Evolutionary conservation across 106 monocot genomes (phyloP).

Genomic region (Dendrobium huoshanense): DNA sequence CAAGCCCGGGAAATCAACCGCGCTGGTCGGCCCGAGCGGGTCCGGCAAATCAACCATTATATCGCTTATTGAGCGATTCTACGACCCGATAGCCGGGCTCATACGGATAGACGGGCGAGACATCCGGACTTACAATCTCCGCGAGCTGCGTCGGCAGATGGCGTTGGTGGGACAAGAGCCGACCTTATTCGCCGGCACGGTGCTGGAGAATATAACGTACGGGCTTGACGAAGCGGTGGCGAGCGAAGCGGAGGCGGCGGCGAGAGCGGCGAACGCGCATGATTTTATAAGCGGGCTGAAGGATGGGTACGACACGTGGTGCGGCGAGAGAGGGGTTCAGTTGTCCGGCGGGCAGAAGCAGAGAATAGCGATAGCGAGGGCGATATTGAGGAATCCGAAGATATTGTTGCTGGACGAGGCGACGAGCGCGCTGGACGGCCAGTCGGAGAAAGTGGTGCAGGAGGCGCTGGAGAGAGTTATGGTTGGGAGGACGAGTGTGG

Average conservation of each 20-base stretch:
- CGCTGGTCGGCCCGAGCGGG: slow-evolving; percentile 58
- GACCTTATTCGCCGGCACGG: slow-evolving; percentile 36
- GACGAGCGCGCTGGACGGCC: slow-evolving; percentile 57
- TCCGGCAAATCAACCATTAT: slow-evolving; percentile 65
- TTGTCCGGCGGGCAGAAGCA: slow-evolving; percentile 68
- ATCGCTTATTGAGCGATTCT: slow-evolving; percentile 56
- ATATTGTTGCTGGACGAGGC: slow-evolving; percentile 58
- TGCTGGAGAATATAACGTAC: slow-evolving; percentile 45
- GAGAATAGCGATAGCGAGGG: slow-evolving; percentile 51
- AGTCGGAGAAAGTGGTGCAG: slow-evolving; percentile 57
- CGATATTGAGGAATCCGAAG: slow-evolving; percentile 44
- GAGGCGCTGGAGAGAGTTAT: slow-evolving; percentile 57
- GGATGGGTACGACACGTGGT: slow-evolving; percentile 47
- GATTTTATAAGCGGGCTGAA: slow-evolving; percentile 44
- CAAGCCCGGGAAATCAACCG: slow-evolving; percentile 43
- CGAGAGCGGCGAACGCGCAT: slow-evolving; percentile 45
- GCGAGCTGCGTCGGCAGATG: slow-evolving; percentile 37
- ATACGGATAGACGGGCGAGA: slow-evolving; percentile 48
- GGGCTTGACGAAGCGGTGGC: slow-evolving; percentile 19
- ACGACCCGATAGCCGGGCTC: slow-evolving; percentile 40
- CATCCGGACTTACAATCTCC: slow-evolving; percentile 37
- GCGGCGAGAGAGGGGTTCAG: slow-evolving; percentile 54
- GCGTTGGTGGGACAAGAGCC: slow-evolving; percentile 60
- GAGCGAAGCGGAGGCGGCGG: slow-evolving; percentile 18
- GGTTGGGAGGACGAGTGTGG: slow-evolving; percentile 57